These are phyloP conservation scores for Larix sibirica DNA, from an alignment of 83 land plant species.

Conservation along the genomic window DNA sequence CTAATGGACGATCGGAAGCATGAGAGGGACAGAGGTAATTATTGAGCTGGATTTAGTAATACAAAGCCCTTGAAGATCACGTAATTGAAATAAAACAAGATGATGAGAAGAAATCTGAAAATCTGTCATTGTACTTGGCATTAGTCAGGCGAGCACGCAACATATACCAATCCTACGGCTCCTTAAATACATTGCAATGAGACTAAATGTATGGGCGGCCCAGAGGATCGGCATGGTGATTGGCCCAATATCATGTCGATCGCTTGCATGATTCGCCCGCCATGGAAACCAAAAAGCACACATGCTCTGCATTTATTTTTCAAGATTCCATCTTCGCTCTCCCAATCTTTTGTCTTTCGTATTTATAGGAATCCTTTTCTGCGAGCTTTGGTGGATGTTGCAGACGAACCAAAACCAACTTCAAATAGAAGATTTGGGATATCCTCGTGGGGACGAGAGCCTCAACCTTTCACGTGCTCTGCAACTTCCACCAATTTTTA, in stretches of 20 bases:
- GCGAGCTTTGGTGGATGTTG: not conserved
- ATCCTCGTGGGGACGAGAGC: constrained; percentile 15
- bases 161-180: constrained; percentile 4
- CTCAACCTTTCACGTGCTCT: constrained; percentile 11
- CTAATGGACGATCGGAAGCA: too few species aligned
- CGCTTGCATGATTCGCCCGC: too few species aligned
- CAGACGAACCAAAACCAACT: not conserved
- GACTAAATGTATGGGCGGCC: not conserved
- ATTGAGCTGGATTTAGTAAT: too few species aligned
- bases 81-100: too few species aligned
- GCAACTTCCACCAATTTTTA: not conserved
- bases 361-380: not conserved
- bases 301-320: not conserved
- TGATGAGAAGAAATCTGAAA: not conserved
- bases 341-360: not conserved
- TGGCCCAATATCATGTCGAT: too few species aligned
- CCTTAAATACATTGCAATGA: not conserved
- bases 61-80: too few species aligned
- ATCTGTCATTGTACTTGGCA: not conserved
- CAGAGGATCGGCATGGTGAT: not conserved
- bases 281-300: not conserved
- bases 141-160: not conserved
- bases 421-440: constrained; percentile 12
- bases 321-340: not conserved
- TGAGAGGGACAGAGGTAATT: too few species aligned